Conservation (phyloP, 441 rosid genomes). For the Erodium moschatum region DNA sequence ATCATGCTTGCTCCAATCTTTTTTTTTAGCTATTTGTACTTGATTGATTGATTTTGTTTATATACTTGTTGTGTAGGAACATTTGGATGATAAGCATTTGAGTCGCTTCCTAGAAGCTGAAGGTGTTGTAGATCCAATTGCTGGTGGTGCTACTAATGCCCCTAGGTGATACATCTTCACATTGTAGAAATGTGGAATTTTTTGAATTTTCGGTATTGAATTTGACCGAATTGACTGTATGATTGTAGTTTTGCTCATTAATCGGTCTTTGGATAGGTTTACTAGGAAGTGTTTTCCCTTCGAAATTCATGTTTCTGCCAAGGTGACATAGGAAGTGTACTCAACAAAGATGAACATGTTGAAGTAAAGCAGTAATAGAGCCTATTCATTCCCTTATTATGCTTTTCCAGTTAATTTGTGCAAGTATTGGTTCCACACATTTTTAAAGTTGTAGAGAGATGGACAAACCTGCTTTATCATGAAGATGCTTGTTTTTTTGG, state of each 20-base stretch:
- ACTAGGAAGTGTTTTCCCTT: neutral
- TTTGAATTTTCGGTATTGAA: neutral
- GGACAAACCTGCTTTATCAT: neutral
- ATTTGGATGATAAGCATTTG: slow-evolving; percentile 67
- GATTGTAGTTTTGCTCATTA: neutral
- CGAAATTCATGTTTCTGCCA: neutral
- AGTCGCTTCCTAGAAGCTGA: slow-evolving; percentile 65
- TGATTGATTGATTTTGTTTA: neutral
- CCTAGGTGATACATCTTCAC: slow-evolving; percentile 13
- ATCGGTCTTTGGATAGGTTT: neutral
- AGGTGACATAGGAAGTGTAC: neutral
- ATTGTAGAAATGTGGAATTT: neutral
- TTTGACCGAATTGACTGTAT: neutral
- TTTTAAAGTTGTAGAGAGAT: neutral
- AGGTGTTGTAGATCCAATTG: slow-evolving; percentile 23
- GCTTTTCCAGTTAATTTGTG: neutral
- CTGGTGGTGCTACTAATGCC: slow-evolving; percentile 19
- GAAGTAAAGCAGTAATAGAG: neutral
- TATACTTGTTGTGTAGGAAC: slow-evolving; percentile 36
- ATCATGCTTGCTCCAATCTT: neutral
- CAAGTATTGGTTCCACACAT: neutral
- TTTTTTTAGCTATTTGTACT: too few species aligned
- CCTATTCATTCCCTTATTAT: neutral
- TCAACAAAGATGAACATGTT: neutral
- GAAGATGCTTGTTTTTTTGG: too few species aligned